Base-by-base conservation (phyloP, 2,329 filamentous ascomycete species). In the Graphiopsis chlorocephala region DNA sequence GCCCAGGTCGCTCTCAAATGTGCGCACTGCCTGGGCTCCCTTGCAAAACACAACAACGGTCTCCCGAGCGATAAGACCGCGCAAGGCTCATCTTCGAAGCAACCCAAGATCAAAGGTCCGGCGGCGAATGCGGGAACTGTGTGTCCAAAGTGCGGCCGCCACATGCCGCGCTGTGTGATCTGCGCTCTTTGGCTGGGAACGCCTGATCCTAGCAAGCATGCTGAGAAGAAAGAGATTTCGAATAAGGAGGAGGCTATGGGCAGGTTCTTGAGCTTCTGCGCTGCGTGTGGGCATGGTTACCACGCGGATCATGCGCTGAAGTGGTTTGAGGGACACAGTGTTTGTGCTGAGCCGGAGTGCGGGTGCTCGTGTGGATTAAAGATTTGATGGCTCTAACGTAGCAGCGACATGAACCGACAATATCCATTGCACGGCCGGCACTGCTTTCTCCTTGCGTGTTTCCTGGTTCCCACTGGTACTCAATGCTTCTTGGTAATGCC, bases 1-100 rank as follows among this genome's bases (percentile, higher is more conserved):
- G 82, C 88, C 33, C 90, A 92, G 77, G 86, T 94, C 61, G 87
- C 89, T 4, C 84, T 95, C 57, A 86, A 90, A 55, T 95, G 91
- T 77, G 84, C 90, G 56, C 91, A 91, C 78, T 95, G 91, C 78
- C 83, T 86, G 23, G 80, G 80, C 25, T 81, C 84, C 3, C 81
- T 89, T 26, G 83, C 84, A 14, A 80, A 80, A 61, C 74, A 79
- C 63, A 76, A 80, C 59, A 73, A 68, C 35, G 74, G 71, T 20
- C 64, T 35, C 45, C 14, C 57, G 38, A 55, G 50, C n/a, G 58
- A 38, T 20, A 67, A 64, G 45, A 63, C 61, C 23, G 20, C 50
- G 17, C 29, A 56, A 38, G 31, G n/a, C 29, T 38, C 53, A 60
- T 11, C 65, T 33, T 38, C 48, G 28, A 69, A 56, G 77, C 77